phyloP scores from a whole-genome alignment of 2,329 filamentous ascomycete species.

The Cryphonectria carpinicola region DNA sequence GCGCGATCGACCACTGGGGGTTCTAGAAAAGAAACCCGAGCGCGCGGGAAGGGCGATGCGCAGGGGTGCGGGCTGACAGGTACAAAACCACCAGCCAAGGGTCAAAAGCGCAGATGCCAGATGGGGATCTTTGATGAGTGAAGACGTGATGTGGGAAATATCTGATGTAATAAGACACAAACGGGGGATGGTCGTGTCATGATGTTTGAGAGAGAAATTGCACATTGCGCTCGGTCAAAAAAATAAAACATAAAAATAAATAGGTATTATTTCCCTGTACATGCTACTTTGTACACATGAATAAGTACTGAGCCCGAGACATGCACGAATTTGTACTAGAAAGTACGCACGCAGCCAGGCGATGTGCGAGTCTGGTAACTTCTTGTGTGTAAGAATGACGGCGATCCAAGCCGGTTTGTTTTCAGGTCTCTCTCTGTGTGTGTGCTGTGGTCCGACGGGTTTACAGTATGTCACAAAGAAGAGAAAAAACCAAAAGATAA shows the following conservation, averaged over 20 bases:
- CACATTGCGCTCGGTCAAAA: background rate
- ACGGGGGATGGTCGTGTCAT: background rate
- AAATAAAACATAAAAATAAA: background rate
- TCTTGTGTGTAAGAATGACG: background rate
- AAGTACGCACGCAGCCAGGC: background rate
- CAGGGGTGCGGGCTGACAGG: background rate
- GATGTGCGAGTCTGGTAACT: background rate
- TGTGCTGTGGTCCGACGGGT: background rate
- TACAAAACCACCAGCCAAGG: background rate
- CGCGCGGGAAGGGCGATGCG: background rate
- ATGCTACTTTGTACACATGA: background rate
- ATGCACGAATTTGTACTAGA: background rate
- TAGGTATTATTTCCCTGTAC: background rate
- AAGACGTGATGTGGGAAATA: conserved; percentile 11
- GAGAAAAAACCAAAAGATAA: background rate
- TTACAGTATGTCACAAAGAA: background rate
- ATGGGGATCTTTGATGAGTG: background rate
- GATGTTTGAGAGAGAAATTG: background rate
- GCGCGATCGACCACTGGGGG: conserved; percentile 12
- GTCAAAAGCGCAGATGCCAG: conserved; percentile 3
- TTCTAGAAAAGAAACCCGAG: conserved; percentile 12
- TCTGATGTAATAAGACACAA: conserved; percentile 9
- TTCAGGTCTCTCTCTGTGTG: background rate
- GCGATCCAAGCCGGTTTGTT: background rate
- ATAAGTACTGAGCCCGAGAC: background rate